Conservation (phyloP, 106 monocot genomes). For the Dendrobium huoshanense region DNA sequence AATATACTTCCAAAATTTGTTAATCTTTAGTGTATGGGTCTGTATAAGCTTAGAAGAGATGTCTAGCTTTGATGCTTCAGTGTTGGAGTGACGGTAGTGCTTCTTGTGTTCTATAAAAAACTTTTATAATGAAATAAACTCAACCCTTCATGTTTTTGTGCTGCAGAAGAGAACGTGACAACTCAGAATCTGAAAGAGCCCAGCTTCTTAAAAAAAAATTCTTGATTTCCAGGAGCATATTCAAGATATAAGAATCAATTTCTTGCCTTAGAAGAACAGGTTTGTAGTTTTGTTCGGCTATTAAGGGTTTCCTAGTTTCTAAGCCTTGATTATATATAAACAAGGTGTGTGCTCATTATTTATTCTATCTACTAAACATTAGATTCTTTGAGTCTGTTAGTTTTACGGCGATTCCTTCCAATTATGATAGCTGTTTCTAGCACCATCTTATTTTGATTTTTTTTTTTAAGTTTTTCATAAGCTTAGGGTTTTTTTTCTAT, state of each 20-base stretch:
- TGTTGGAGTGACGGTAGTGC: neutral
- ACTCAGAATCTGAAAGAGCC: constrained; percentile 73
- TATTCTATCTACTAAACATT: neutral
- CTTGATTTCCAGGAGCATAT: constrained; percentile 84
- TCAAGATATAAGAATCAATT: constrained; percentile 59
- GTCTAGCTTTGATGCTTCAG: neutral
- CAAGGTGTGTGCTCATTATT: neutral
- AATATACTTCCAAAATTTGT: too few relatives aligned
- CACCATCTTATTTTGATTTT: neutral
- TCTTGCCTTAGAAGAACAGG: constrained; percentile 83
- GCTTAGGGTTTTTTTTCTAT: too few relatives aligned
- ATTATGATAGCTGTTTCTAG: neutral
- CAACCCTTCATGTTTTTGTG: neutral
- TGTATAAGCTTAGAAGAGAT: neutral
- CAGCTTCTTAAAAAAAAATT: constrained; percentile 76
- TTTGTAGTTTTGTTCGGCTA: constrained; percentile 10
- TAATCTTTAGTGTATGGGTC: too few relatives aligned
- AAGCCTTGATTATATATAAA: neutral
- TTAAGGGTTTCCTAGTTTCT: neutral
- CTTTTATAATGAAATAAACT: neutral
- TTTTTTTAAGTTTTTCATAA: neutral
- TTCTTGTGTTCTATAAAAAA: neutral
- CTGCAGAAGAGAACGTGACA: constrained; percentile 89
- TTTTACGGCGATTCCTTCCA: neutral
- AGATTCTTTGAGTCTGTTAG: neutral